Base-by-base conservation (phyloP, 1,284 basidiomycete genomes). In the Cerrena zonata region DNA sequence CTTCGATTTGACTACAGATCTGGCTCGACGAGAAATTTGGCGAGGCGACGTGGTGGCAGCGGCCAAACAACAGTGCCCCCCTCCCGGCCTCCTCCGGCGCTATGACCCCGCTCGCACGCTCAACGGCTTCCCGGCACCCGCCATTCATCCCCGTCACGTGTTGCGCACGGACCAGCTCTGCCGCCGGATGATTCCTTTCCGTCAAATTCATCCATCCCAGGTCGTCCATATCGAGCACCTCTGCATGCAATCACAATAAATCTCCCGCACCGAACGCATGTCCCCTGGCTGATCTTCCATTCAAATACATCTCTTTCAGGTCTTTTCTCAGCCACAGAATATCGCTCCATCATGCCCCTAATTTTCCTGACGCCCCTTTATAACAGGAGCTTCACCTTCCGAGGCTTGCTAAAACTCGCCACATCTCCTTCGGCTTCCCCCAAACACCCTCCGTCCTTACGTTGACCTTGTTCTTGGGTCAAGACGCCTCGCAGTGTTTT, bases 141-240 rank as follows among this genome's bases (percentile, higher is more conserved):
- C 42, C 49, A 47, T 13, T 48, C 53, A 54, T 47, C 48, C 22
- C 25, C 34, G 48, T 54, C 53, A 54, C 53, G 53, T 54, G 53
- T n/a, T n/a, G n/a, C n/a, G n/a, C n/a, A n/a, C n/a, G n/a, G n/a
- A n/a, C n/a, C n/a, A n/a, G n/a, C n/a, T n/a, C n/a, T n/a, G n/a
- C n/a, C n/a, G n/a, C n/a, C n/a, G n/a, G n/a, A n/a, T n/a, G n/a
- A n/a, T n/a, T n/a, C n/a, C n/a, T n/a, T n/a, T n/a, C n/a, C n/a
- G n/a, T n/a, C n/a, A n/a, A n/a, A n/a, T n/a, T n/a, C n/a, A n/a
- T n/a, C n/a, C n/a, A n/a, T n/a, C n/a, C n/a, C n/a, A n/a, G n/a
- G n/a, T n/a, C n/a, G n/a, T n/a, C n/a, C n/a, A n/a, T n/a, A n/a
- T n/a, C n/a, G n/a, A n/a, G n/a, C n/a, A n/a, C n/a, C n/a, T n/a